Percentiles rank a stretch among this genome's conserved stretches.
Conservation (phyloP, 805 yeast genomes). For the Hagleromyces aurorensis region DNA sequence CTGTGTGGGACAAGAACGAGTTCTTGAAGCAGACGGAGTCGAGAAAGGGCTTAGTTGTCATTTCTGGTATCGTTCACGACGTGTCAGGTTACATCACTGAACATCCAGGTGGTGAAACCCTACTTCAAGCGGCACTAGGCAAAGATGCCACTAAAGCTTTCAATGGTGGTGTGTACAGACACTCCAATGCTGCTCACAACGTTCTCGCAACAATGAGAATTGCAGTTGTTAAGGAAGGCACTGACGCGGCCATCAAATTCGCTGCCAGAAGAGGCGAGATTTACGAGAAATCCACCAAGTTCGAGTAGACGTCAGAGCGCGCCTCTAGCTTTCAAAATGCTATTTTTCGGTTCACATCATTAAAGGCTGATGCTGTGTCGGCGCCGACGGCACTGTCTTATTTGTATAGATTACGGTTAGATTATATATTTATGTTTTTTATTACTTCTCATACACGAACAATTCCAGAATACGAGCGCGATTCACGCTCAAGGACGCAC, state of each 20-base stretch:
- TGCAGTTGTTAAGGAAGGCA: slow-evolving; percentile 65
- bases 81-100: slow-evolving; percentile 59
- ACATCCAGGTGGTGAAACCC: slow-evolving; percentile 81
- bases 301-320: slow-evolving; percentile 2
- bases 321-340: too few species aligned
- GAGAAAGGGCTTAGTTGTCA: slow-evolving; percentile 54
- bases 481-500: too few species aligned
- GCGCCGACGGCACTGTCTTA: too few species aligned
- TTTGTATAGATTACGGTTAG: too few species aligned
- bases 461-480: too few species aligned
- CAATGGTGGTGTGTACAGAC: slow-evolving; percentile 80
- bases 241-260: slow-evolving; percentile 43
- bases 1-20: slow-evolving; percentile 64
- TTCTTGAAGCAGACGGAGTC: slow-evolving; percentile 45
- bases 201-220: slow-evolving; percentile 75
- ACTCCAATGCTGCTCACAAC: slow-evolving; percentile 81
- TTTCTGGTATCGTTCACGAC: slow-evolving; percentile 75
- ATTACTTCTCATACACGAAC: too few species aligned
- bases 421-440: too few species aligned
- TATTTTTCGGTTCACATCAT: too few species aligned
- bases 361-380: too few species aligned
- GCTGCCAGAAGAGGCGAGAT: slow-evolving; percentile 32
- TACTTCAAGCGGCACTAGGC: slow-evolving; percentile 62
- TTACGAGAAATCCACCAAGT: slow-evolving; percentile 16
- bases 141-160: slow-evolving; percentile 80